phyloP scores from a whole-genome alignment of 805 yeast species.

The Debaryomyces hansenii region DNA sequence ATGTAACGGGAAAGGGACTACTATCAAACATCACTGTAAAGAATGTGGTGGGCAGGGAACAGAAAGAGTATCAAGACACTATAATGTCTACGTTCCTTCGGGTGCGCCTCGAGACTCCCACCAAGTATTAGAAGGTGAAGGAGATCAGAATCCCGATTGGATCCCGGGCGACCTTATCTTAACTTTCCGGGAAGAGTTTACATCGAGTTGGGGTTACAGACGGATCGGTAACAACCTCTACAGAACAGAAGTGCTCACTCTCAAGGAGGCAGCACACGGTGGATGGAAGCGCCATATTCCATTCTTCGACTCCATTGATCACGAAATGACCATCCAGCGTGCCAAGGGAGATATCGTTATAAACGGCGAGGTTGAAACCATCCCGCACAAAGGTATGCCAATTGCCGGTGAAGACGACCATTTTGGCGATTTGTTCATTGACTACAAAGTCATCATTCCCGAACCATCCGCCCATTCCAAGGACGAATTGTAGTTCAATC shows the following conservation, averaged over 20 bases:
- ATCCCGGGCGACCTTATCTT: conserved; percentile 77
- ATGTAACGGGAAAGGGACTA: conserved; percentile 78
- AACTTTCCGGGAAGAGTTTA: conserved; percentile 54
- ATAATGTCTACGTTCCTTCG: conserved; percentile 61
- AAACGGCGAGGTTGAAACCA: conserved; percentile 69
- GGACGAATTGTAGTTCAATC: conserved; percentile 34
- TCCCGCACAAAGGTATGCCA: conserved; percentile 89
- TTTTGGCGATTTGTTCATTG: conserved; percentile 48
- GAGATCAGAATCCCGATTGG: conserved; percentile 81
- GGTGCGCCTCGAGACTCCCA: conserved; percentile 67
- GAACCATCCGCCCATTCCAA: conserved; percentile 11
- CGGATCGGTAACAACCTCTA: conserved; percentile 73
- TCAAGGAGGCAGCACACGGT: conserved; percentile 73
- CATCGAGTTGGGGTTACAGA: conserved; percentile 77
- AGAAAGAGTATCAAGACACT: conserved; percentile 52
- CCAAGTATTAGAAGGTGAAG: conserved; percentile 68
- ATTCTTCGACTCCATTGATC: conserved; percentile 62
- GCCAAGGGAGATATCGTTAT: conserved; percentile 49
- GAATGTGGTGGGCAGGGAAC: conserved; percentile 74
- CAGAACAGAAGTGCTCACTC: conserved; percentile 74
- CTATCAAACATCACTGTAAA: conserved; percentile 63
- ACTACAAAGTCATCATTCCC: conserved; percentile 46
- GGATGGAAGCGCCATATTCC: conserved; percentile 74
- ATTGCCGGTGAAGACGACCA: conserved; percentile 40
- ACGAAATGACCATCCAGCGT: conserved; percentile 48